phyloP scores from a whole-genome alignment of 805 yeast genomes.

The Hanseniaspora thailandica region DNA sequence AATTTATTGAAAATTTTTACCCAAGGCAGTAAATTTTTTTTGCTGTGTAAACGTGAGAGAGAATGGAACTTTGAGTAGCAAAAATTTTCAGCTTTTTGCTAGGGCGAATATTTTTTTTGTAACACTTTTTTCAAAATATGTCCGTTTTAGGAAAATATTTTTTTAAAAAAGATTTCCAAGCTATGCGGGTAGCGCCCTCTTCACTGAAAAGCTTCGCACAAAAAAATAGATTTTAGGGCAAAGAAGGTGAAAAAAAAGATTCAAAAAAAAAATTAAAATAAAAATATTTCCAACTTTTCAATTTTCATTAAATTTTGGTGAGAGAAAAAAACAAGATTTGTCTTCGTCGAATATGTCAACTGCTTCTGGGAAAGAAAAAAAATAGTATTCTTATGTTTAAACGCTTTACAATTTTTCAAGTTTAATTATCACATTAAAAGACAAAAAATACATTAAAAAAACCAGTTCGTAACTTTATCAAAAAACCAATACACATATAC shows the following conservation, averaged over 20 bases:
- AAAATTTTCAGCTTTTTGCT: background rate
- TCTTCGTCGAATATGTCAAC: no score
- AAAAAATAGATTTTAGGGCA: no score
- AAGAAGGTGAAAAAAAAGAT: background rate
- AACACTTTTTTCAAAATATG: background rate
- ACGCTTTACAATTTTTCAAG: no score
- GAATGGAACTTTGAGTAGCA: no score
- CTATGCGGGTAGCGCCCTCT: background rate
- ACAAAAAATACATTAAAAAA: background rate
- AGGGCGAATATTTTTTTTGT: background rate
- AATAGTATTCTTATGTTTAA: no score
- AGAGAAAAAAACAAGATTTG: no score
- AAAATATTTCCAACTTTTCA: no score
- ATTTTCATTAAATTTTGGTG: no score
- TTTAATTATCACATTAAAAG: background rate
- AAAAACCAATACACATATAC: constrained; percentile 5
- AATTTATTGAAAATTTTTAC: background rate
- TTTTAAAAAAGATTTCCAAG: no score
- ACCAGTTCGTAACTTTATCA: background rate
- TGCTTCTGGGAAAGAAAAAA: no score
- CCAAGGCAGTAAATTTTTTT: no score
- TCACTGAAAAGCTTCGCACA: background rate
- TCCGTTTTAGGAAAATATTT: background rate
- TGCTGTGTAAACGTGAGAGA: background rate
- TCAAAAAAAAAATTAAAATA: no score